These are phyloP conservation scores for Plasmodium gallinaceum DNA, from an alignment of 169 alveolate genomes.

Conservation along the genomic window DNA sequence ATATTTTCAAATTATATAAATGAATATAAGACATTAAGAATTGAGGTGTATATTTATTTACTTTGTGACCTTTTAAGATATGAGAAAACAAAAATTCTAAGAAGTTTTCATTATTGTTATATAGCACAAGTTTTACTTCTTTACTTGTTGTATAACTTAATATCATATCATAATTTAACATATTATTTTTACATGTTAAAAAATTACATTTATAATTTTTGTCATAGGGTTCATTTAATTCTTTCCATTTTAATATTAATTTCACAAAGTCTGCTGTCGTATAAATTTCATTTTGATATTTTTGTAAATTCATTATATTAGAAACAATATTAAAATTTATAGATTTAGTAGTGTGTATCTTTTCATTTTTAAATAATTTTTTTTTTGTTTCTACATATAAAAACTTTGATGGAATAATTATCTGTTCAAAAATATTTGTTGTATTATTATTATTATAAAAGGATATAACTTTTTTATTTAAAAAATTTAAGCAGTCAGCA, in stretches of 20 bases:
- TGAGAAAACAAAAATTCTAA: constrained; percentile 36
- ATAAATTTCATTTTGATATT: constrained; percentile 37
- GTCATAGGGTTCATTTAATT: constrained; percentile 5
- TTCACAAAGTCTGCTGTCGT: constrained; percentile 26
- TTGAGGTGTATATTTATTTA: constrained; percentile 23
- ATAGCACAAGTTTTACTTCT: constrained; percentile 18
- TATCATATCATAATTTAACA: constrained; percentile 15
- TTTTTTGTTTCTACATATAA: constrained; percentile 14
- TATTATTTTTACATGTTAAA: constrained; percentile 13
- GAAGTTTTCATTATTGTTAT: constrained; percentile 45
- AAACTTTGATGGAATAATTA: constrained; percentile 38
- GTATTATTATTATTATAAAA: constrained; percentile 20
- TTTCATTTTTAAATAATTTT: not conserved
- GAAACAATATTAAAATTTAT: constrained; percentile 48
- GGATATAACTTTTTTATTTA: constrained; percentile 33
- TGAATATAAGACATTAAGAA: constrained; percentile 33
- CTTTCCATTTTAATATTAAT: constrained; percentile 32
- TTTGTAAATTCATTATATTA: constrained; percentile 65
- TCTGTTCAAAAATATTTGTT: constrained; percentile 58
- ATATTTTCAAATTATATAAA: constrained; percentile 16
- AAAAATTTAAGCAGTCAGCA: constrained; percentile 38
- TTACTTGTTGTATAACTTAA: constrained; percentile 24
- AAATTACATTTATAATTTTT: constrained; percentile 20
- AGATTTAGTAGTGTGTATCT: not conserved
- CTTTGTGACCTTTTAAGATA: constrained; percentile 26